These are phyloP conservation scores for Carpinus viminea DNA, from an alignment of 306 rosid genomes.

Conservation along the genomic window DNA sequence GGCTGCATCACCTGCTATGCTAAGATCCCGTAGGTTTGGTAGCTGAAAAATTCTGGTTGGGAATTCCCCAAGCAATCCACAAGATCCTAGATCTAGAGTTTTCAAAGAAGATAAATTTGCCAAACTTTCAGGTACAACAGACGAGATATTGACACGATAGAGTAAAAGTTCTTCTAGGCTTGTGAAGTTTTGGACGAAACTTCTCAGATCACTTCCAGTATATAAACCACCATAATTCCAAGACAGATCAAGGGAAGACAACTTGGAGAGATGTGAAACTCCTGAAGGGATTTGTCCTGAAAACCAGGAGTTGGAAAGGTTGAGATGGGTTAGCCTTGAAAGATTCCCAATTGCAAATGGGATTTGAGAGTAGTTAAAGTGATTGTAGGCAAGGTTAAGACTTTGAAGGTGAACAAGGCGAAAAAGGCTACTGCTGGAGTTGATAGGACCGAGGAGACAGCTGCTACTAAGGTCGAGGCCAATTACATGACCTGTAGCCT, in stretches of 20 bases:
- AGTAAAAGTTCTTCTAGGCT: no score
- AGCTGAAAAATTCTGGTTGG: conserved; percentile 32
- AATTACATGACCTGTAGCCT: background rate
- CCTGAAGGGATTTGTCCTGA: no score
- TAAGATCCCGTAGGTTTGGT: conserved; percentile 26
- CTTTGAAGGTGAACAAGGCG: background rate
- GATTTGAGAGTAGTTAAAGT: background rate
- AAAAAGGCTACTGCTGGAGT: background rate
- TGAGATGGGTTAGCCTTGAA: no score
- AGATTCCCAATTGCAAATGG: no score
- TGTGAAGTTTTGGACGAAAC: background rate
- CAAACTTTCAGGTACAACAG: background rate
- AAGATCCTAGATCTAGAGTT: background rate
- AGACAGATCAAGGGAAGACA: background rate
- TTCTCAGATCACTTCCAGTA: no score
- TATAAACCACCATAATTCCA: no score
- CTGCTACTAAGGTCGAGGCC: background rate
- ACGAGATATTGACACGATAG: no score
- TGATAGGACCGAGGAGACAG: background rate
- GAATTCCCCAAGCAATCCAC: conserved; percentile 33
- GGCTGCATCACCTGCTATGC: no score
- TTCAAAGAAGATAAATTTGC: conserved; percentile 32
- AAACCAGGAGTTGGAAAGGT: no score
- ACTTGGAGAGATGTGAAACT: background rate
- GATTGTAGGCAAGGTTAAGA: background rate